Evolutionary conservation across 768 basidiomycete species (phyloP).

Genomic region (Tulasnella calospora): DNA sequence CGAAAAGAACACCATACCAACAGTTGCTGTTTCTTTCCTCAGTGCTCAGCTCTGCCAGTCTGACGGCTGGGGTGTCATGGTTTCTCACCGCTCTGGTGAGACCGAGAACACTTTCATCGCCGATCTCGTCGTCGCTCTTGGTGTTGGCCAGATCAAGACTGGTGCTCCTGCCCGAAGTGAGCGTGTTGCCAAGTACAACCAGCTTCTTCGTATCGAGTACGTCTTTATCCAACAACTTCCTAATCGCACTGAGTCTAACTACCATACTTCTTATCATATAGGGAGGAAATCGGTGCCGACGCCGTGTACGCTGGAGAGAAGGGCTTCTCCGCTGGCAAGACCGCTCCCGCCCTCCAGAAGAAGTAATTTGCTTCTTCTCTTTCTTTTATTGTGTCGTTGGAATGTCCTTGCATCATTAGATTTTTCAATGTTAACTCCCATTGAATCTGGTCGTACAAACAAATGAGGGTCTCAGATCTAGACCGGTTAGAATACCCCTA

Average conservation of each 20-base stretch:
- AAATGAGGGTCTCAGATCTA: background rate
- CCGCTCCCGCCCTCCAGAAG: conserved; percentile 65
- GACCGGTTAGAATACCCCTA: background rate
- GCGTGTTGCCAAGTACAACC: conserved; percentile 92
- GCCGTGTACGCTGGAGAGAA: conserved; percentile 69
- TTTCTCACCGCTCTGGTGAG: conserved; percentile 98
- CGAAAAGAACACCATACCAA: background rate
- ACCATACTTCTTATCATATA: conserved; percentile 32
- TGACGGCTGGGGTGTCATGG: conserved; percentile 98
- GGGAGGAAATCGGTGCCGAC: conserved; percentile 72
- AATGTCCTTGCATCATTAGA: conserved; percentile 1
- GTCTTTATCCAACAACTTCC: conserved; percentile 36
- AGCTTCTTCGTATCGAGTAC: conserved; percentile 83
- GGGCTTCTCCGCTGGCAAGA: conserved; percentile 73
- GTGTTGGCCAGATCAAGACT: conserved; percentile 94
- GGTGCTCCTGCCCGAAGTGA: conserved; percentile 94
- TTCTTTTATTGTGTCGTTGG: background rate
- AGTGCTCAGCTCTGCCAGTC: conserved; percentile 94
- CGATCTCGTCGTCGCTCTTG: conserved; percentile 89
- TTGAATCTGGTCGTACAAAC: background rate
- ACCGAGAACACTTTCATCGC: conserved; percentile 97
- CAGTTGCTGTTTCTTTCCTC: conserved; percentile 3
- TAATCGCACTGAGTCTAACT: background rate
- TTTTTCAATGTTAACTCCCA: background rate
- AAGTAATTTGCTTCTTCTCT: conserved; percentile 43